Conservation (phyloP, 2,329 filamentous ascomycete species). For the Hysterium pulicare region DNA sequence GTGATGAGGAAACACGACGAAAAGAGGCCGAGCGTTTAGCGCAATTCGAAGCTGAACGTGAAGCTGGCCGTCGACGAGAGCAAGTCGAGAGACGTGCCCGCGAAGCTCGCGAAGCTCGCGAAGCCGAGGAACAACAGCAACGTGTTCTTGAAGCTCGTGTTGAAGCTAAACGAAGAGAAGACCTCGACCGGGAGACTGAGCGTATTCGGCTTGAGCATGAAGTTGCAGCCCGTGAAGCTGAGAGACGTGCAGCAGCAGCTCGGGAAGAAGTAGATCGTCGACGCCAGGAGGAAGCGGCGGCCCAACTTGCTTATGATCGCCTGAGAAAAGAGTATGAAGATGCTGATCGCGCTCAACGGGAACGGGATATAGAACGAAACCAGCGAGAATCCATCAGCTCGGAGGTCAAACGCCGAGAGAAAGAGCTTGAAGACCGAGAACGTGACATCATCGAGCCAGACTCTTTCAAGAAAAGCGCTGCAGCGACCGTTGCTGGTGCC, state of each 20-base stretch:
- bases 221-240: conserved; percentile 9
- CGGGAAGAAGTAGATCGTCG: conserved; percentile 22
- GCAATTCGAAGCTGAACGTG: conserved; percentile 23
- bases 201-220: conserved; percentile 27
- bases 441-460: conserved; percentile 29
- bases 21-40: conserved; percentile 18
- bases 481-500: conserved; percentile 30
- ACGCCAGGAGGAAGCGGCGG: conserved; percentile 8
- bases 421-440: conserved; percentile 33
- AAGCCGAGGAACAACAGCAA: conserved; percentile 15
- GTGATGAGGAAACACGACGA: conserved; percentile 8
- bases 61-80: conserved; percentile 23
- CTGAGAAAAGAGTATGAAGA: conserved; percentile 21
- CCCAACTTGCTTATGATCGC: conserved; percentile 15
- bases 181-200: conserved; percentile 28
- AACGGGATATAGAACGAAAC: conserved; percentile 13
- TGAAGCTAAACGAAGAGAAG: conserved; percentile 17
- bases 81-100: conserved; percentile 12
- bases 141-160: conserved; percentile 15
- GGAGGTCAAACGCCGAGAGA: conserved; percentile 31
- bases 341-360: conserved; percentile 24
- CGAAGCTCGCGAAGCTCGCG: conserved; percentile 17
- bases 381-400: not conserved
- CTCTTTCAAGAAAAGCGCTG: conserved; percentile 36
- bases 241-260: conserved; percentile 19